Percentiles rank a stretch among this genome's conserved stretches.
These are phyloP conservation scores for Leucosporidium yakuticum DNA, from an alignment of 768 basidiomycete genomes.

Conservation along the genomic window DNA sequence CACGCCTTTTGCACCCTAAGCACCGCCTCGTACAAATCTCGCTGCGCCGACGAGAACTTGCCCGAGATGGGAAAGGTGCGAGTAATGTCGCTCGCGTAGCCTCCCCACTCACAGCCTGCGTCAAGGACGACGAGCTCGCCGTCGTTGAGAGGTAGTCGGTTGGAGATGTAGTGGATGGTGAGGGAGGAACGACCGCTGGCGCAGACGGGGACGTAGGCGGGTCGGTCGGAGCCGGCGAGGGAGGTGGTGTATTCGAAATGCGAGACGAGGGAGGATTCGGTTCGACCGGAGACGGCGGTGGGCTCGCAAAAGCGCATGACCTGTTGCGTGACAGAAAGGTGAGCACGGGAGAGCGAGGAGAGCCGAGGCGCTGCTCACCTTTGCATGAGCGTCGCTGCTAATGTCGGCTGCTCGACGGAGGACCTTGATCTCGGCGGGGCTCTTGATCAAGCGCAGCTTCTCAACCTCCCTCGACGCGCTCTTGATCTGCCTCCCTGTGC, in stretches of 20 bases:
- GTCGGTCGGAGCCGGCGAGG: constrained; percentile 69
- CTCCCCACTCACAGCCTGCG: constrained; percentile 49
- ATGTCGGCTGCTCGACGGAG: constrained; percentile 84
- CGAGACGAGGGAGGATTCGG: constrained; percentile 60
- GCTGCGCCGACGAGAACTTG: constrained; percentile 68
- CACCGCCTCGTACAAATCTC: constrained; percentile 65
- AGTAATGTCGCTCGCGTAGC: constrained; percentile 89
- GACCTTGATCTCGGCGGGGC: constrained; percentile 62
- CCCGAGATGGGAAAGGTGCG: constrained; percentile 79
- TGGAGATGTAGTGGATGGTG: constrained; percentile 89
- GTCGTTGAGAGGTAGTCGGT: constrained; percentile 66
- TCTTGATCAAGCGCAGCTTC: constrained; percentile 70
- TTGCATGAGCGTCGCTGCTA: constrained; percentile 75
- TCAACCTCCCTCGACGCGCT: constrained; percentile 66
- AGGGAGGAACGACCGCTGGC: constrained; percentile 87
- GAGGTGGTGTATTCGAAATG: constrained; percentile 87
- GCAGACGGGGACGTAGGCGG: constrained; percentile 97
- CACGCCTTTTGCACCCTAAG: constrained; percentile 45
- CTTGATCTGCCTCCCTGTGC: constrained; percentile 47
- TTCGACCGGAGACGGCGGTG: neutral
- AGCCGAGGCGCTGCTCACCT: constrained; percentile 50
- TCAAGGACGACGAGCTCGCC: constrained; percentile 52
- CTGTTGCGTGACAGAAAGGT: constrained; percentile 6
- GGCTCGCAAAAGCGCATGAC: constrained; percentile 24
- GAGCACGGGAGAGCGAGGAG: constrained; percentile 1